A percentile compares a stretch with the other conserved stretches of the same genome.
Conservation (phyloP, 2,329 filamentous ascomycete species). For the Cercospora beticola region DNA sequence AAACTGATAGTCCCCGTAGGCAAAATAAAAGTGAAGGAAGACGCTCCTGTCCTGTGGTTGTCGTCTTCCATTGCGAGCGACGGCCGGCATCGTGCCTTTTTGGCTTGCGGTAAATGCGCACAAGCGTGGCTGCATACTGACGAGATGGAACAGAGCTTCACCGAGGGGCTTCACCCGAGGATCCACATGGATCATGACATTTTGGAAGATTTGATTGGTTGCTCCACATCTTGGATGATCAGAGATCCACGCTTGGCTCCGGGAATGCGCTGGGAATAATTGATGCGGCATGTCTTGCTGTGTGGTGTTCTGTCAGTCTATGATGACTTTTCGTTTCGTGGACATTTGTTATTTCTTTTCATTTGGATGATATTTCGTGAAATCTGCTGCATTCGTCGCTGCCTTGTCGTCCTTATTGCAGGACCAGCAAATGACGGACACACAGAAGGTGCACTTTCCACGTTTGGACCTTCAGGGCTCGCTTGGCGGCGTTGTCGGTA, state of each 20-base stretch:
- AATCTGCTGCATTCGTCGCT: neutral
- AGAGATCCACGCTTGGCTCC: neutral
- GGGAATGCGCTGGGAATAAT: conserved; percentile 3
- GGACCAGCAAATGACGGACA: neutral
- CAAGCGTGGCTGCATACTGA: conserved; percentile 5
- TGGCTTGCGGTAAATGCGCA: conserved; percentile 5
- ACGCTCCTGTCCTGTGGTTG: neutral
- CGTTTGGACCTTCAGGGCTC: neutral
- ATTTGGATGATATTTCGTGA: neutral
- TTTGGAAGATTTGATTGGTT: neutral
- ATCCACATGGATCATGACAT: neutral
- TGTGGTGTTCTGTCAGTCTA: neutral
- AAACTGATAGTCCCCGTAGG: neutral
- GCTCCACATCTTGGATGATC: neutral
- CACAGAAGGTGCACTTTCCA: neutral
- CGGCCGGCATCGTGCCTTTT: conserved; percentile 4
- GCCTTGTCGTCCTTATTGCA: neutral
- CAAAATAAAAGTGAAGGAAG: neutral
- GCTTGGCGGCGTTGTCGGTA: neutral
- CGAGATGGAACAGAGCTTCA: neutral
- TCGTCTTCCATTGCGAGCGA: neutral
- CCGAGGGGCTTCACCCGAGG: neutral
- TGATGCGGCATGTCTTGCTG: neutral
- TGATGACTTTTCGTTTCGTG: neutral
- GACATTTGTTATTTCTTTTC: neutral